phyloP scores from a whole-genome alignment of 352 stramenopile species.

The Globisporangium cylindrosporum region DNA sequence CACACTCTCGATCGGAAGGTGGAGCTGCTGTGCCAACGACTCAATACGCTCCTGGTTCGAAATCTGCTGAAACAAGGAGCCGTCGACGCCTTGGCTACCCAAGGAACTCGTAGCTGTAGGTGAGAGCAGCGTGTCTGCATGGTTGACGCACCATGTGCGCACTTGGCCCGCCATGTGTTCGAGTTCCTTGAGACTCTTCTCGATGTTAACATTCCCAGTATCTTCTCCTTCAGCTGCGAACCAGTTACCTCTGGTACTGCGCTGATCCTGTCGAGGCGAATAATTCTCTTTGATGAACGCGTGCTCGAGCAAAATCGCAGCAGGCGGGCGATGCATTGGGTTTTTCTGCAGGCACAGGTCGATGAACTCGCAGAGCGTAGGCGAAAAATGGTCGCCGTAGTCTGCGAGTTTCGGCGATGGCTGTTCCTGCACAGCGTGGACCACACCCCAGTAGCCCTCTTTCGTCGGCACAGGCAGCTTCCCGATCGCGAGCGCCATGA shows the following conservation, averaged over 20 bases:
- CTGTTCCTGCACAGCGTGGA: conserved; percentile 81
- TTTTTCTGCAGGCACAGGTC: conserved; percentile 82
- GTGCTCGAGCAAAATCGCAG: conserved; percentile 54
- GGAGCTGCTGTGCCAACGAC: conserved; percentile 45
- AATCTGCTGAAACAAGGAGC: conserved; percentile 23
- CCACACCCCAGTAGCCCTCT: conserved; percentile 89
- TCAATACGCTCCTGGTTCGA: conserved; percentile 33
- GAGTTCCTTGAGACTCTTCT: conserved; percentile 38
- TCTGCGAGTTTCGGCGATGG: conserved; percentile 62
- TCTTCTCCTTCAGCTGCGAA: neutral
- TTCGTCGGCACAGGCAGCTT: conserved; percentile 78
- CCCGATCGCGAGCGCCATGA: conserved; percentile 88
- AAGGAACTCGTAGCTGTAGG: conserved; percentile 8
- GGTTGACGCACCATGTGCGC: conserved; percentile 50
- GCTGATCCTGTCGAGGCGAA: conserved; percentile 18
- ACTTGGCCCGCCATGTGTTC: conserved; percentile 47
- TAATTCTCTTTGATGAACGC: conserved; percentile 70
- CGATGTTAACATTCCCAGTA: conserved; percentile 15
- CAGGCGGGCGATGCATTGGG: conserved; percentile 53
- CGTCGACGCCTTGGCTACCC: neutral
- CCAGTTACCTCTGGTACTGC: conserved; percentile 18
- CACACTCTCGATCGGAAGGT: conserved; percentile 50
- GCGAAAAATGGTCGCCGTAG: conserved; percentile 63
- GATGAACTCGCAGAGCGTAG: conserved; percentile 72
- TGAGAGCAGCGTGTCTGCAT: conserved; percentile 36